A percentile compares a stretch with the other conserved stretches of the same genome.
phyloP scores from a whole-genome alignment of 2,329 filamentous ascomycete genomes.

The Penicillium paneum region DNA sequence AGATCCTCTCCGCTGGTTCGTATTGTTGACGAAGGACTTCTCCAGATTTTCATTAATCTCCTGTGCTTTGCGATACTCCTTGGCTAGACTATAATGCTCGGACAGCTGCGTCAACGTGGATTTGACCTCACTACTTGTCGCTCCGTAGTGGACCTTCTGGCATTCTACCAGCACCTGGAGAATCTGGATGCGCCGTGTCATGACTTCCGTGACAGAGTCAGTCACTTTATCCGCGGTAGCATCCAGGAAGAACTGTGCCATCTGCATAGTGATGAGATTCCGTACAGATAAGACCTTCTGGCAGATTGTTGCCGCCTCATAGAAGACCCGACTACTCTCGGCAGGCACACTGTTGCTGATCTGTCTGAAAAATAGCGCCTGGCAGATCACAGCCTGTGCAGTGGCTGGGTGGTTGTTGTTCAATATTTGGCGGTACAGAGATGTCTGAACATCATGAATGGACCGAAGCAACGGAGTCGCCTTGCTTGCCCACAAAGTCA shows the following conservation, averaged over 20 bases:
- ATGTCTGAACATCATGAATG: slow-evolving; percentile 29
- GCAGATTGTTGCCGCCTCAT: slow-evolving; percentile 43
- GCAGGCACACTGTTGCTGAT: slow-evolving; percentile 29
- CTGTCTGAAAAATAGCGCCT: slow-evolving; percentile 45
- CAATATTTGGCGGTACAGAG: slow-evolving; percentile 32
- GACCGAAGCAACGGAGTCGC: slow-evolving; percentile 31
- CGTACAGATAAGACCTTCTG: slow-evolving; percentile 40
- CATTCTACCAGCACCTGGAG: slow-evolving; percentile 49
- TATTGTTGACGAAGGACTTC: slow-evolving; percentile 20
- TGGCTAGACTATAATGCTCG: slow-evolving; percentile 49
- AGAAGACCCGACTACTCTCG: slow-evolving; percentile 39
- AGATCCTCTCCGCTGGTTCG: slow-evolving; percentile 27
- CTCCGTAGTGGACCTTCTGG: slow-evolving; percentile 50
- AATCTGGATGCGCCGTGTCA: slow-evolving; percentile 43
- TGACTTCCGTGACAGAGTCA: slow-evolving; percentile 31
- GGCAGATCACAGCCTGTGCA: slow-evolving; percentile 49
- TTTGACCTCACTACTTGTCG: slow-evolving; percentile 46
- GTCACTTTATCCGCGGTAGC: slow-evolving; percentile 40
- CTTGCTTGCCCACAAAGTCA: slow-evolving; percentile 46
- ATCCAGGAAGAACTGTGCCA: slow-evolving; percentile 46
- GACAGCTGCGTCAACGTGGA: slow-evolving; percentile 45
- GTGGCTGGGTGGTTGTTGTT: slow-evolving; percentile 43
- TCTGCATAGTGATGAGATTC: slow-evolving; percentile 47
- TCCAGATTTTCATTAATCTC: background rate
- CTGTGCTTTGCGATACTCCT: slow-evolving; percentile 47